Conservation (phyloP, 768 basidiomycete genomes). For the Termitomyces sp. region DNA sequence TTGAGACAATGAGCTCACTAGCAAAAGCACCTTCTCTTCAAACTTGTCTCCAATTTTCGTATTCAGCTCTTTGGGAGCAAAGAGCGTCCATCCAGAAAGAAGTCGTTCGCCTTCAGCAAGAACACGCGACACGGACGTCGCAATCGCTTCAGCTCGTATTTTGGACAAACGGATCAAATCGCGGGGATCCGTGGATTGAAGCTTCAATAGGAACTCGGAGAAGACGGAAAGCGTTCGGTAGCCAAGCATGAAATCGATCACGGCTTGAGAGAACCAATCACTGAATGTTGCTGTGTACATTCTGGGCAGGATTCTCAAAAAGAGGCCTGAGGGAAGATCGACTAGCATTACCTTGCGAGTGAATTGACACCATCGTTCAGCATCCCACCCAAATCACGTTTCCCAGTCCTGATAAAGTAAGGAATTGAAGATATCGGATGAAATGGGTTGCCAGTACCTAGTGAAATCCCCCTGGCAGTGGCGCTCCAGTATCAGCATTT, state of each 20-base stretch:
- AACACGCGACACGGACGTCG: constrained; percentile 76
- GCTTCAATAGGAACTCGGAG: constrained; percentile 84
- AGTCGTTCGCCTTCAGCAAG: constrained; percentile 71
- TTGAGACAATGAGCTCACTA: constrained; percentile 47
- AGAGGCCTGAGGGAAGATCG: not conserved
- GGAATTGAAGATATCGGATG: not conserved
- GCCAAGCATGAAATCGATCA: constrained; percentile 89
- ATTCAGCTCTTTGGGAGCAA: constrained; percentile 77
- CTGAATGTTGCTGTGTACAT: constrained; percentile 87
- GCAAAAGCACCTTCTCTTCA: constrained; percentile 88
- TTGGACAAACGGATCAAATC: constrained; percentile 85
- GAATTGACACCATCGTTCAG: constrained; percentile 96
- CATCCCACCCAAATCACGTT: constrained; percentile 86
- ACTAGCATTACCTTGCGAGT: constrained; percentile 54
- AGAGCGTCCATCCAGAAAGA: constrained; percentile 86
- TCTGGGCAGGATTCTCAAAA: constrained; percentile 25
- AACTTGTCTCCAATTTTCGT: constrained; percentile 69
- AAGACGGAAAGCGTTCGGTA: constrained; percentile 85
- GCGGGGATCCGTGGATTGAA: constrained; percentile 88
- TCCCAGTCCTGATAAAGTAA: constrained; percentile 68
- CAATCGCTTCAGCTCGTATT: constrained; percentile 89
- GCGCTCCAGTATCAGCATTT: not conserved
- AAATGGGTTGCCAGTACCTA: constrained; percentile 39
- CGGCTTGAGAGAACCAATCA: constrained; percentile 97
- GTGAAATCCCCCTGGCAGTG: constrained; percentile 74